A percentile compares a stretch with the other conserved stretches of the same genome.
These are phyloP conservation scores for Mimosa pudica DNA, from an alignment of 306 rosid species.

Conservation along the genomic window DNA sequence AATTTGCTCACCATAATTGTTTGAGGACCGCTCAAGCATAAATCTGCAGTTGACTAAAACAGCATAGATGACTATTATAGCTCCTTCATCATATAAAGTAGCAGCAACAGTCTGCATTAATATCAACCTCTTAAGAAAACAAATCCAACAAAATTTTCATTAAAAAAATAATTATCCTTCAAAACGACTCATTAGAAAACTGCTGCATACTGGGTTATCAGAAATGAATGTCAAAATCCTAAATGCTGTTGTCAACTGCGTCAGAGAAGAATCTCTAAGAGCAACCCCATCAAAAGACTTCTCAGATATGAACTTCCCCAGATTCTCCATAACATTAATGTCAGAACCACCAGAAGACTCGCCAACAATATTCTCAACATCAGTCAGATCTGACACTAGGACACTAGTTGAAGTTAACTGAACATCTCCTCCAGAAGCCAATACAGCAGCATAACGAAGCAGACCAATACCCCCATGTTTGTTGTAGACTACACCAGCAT, in stretches of 20 bases:
- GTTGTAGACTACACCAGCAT: slow-evolving; percentile 89
- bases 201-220: slow-evolving; percentile 80
- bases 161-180: slow-evolving; percentile 28
- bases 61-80: slow-evolving; percentile 73
- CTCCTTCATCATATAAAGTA: slow-evolving; percentile 88
- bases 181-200: slow-evolving; percentile 27
- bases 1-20: slow-evolving; percentile 73
- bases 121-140: slow-evolving; percentile 34
- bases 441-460: slow-evolving; percentile 84
- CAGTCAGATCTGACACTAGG: slow-evolving; percentile 84
- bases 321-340: slow-evolving; percentile 94
- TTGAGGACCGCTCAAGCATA: slow-evolving; percentile 94
- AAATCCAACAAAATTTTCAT: slow-evolving; percentile 10
- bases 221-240: slow-evolving; percentile 94
- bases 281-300: slow-evolving; percentile 91
- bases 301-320: slow-evolving; percentile 81
- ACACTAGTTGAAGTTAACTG: slow-evolving; percentile 72
- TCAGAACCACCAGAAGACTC: slow-evolving; percentile 76
- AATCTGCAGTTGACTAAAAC: slow-evolving; percentile 86
- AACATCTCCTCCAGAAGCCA: slow-evolving; percentile 98
- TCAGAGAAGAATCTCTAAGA: slow-evolving; percentile 88
- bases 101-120: slow-evolving; percentile 78
- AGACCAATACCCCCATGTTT: slow-evolving; percentile 92
- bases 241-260: slow-evolving; percentile 90
- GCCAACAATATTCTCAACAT: slow-evolving; percentile 81